Evolutionary conservation across 2,329 filamentous ascomycete genomes (phyloP).

Genomic region (Fusarium palustre): DNA sequence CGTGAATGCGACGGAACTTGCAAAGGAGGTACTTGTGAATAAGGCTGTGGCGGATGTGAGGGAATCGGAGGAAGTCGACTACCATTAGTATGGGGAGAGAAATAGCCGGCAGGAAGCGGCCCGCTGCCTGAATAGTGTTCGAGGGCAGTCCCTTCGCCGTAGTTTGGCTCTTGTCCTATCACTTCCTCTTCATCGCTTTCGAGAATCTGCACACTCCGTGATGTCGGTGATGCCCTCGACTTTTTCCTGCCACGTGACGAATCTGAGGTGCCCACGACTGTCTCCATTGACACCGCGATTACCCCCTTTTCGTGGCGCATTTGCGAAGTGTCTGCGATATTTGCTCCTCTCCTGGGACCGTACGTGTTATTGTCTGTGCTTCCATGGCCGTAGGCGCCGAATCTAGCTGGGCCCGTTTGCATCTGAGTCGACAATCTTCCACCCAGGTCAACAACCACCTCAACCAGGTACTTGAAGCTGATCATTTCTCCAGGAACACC

Average conservation of each 20-base stretch:
- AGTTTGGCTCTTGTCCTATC: constrained; percentile 38
- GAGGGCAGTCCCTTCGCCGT: constrained; percentile 40
- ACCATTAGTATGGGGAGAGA: constrained; percentile 54
- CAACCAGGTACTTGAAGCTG: constrained; percentile 92
- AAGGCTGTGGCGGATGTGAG: constrained; percentile 48
- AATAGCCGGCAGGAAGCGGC: constrained; percentile 43
- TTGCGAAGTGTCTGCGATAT: constrained; percentile 87
- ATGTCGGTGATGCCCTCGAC: constrained; percentile 42
- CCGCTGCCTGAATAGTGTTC: constrained; percentile 33
- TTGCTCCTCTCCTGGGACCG: constrained; percentile 58
- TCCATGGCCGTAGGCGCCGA: constrained; percentile 50
- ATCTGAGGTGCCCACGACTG: constrained; percentile 88
- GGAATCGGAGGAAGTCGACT: constrained; percentile 46
- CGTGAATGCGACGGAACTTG: constrained; percentile 29
- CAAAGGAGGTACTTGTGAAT: constrained; percentile 47
- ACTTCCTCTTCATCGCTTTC: constrained; percentile 51
- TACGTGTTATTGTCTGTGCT: constrained; percentile 49
- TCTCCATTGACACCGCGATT: constrained; percentile 86
- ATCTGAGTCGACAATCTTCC: constrained; percentile 82
- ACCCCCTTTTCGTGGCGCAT: constrained; percentile 91
- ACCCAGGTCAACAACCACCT: constrained; percentile 92
- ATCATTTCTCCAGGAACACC: constrained; percentile 94
- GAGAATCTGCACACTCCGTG: constrained; percentile 45
- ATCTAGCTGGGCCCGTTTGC: constrained; percentile 67
- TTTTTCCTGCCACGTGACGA: constrained; percentile 61